phyloP scores from a whole-genome alignment of 805 yeast species.

The Candida nitratophila region DNA sequence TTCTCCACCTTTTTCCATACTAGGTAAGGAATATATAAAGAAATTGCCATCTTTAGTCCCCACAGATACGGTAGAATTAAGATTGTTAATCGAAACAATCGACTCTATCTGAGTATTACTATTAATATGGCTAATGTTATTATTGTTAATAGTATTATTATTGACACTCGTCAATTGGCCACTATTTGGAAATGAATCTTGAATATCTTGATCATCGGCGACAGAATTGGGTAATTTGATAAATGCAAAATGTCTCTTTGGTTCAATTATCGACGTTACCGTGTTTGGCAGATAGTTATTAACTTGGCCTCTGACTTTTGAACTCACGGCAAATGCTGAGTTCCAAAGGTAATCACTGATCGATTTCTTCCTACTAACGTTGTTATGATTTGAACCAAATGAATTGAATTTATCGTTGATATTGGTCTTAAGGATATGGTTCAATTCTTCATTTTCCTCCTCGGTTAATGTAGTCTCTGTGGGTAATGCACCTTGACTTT shows the following conservation, averaged over 20 bases:
- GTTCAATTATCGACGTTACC: constrained; percentile 78
- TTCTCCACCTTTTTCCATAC: constrained; percentile 73
- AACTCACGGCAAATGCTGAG: constrained; percentile 6
- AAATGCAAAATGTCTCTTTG: constrained; percentile 87
- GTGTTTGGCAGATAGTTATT: constrained; percentile 59
- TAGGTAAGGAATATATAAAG: constrained; percentile 72
- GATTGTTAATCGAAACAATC: constrained; percentile 22
- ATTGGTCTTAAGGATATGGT: constrained; percentile 1
- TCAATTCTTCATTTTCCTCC: constrained; percentile 3
- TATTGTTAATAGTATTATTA: no score
- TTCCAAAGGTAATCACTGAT: constrained; percentile 18
- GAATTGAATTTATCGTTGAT: no score
- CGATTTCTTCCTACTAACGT: background rate
- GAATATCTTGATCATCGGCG: background rate
- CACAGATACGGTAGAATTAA: constrained; percentile 45
- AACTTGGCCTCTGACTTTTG: constrained; percentile 8
- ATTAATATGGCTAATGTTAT: constrained; percentile 7
- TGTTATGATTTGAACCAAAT: background rate
- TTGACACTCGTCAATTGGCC: no score
- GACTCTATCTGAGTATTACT: constrained; percentile 13
- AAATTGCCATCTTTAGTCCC: constrained; percentile 79
- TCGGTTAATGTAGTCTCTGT: background rate
- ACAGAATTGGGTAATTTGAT: constrained; percentile 53
- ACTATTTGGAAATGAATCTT: no score
- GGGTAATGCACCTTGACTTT: background rate